These are phyloP conservation scores for Herpetospermum pedunculosum DNA, from an alignment of 306 rosid genomes.

Conservation along the genomic window DNA sequence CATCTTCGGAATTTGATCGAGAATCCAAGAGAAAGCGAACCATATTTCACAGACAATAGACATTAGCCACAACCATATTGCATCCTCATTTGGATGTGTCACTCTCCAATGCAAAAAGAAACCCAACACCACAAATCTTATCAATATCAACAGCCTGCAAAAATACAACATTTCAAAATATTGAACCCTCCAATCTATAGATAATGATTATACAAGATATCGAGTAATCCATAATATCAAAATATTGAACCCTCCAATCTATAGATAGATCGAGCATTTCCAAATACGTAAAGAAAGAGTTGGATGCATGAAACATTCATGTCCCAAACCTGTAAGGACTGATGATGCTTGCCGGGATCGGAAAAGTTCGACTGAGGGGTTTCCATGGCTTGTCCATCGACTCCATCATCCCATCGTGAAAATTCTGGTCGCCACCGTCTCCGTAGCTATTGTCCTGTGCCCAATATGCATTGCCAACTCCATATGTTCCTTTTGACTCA, in stretches of 20 bases:
- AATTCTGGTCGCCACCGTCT: slow-evolving; percentile 25
- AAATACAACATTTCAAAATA: no score
- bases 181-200: no score
- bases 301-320: neutral
- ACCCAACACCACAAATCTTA: slow-evolving; percentile 41
- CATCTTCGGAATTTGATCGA: slow-evolving; percentile 82
- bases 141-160: slow-evolving; percentile 40
- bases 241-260: no score
- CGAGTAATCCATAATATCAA: no score
- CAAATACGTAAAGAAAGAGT: neutral
- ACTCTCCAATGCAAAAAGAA: slow-evolving; percentile 80
- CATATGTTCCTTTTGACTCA: slow-evolving; percentile 81
- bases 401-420: slow-evolving; percentile 35
- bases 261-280: no score
- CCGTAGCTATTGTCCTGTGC: slow-evolving; percentile 36
- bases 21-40: slow-evolving; percentile 93
- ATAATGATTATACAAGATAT: no score
- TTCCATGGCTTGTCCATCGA: slow-evolving; percentile 57
- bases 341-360: slow-evolving; percentile 44
- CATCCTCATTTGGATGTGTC: slow-evolving; percentile 59
- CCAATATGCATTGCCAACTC: slow-evolving; percentile 78
- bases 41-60: slow-evolving; percentile 82
- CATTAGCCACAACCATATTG: slow-evolving; percentile 69
- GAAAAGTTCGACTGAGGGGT: slow-evolving; percentile 45
- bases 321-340: slow-evolving; percentile 66